Evolutionary conservation across 169 alveolate genomes (phyloP).

Genomic region (Plasmodium gaboni): DNA sequence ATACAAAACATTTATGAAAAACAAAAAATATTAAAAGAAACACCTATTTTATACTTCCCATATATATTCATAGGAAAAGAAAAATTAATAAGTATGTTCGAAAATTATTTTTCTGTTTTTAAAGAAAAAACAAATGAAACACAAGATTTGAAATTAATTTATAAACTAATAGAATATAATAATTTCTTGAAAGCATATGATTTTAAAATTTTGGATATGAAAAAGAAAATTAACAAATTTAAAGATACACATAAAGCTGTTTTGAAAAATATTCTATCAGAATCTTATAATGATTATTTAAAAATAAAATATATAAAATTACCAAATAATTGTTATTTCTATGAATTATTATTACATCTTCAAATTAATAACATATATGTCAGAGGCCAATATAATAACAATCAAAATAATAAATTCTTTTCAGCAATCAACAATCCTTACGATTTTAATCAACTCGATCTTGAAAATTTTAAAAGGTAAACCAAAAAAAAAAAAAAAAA

Average conservation of each 20-base stretch:
- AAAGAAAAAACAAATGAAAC: conserved; percentile 72
- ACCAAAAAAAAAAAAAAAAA: not conserved
- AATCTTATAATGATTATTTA: conserved; percentile 9
- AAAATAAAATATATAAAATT: conserved; percentile 7
- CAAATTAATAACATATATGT: conserved; percentile 2
- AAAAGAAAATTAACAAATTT: conserved; percentile 23
- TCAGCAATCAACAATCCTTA: conserved; percentile 47
- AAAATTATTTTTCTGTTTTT: conserved; percentile 45
- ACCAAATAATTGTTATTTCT: conserved; percentile 55
- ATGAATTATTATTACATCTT: conserved; percentile 22
- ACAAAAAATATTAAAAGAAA: not conserved
- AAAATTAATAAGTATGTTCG: conserved; percentile 45
- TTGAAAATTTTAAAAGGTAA: conserved; percentile 20
- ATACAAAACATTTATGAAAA: not conserved
- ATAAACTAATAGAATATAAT: conserved; percentile 23
- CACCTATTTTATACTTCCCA: conserved; percentile 16
- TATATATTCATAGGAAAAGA: conserved; percentile 38
- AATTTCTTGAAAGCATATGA: conserved; percentile 29
- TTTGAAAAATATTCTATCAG: conserved; percentile 13
- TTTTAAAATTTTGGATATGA: conserved; percentile 14
- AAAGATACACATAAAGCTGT: not conserved
- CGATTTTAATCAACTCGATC: conserved; percentile 10
- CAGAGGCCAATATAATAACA: not conserved
- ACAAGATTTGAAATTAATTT: conserved; percentile 47
- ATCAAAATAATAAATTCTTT: not conserved